Evolutionary conservation across 805 yeast species (phyloP).

Genomic region (Komagataella ulmi): DNA sequence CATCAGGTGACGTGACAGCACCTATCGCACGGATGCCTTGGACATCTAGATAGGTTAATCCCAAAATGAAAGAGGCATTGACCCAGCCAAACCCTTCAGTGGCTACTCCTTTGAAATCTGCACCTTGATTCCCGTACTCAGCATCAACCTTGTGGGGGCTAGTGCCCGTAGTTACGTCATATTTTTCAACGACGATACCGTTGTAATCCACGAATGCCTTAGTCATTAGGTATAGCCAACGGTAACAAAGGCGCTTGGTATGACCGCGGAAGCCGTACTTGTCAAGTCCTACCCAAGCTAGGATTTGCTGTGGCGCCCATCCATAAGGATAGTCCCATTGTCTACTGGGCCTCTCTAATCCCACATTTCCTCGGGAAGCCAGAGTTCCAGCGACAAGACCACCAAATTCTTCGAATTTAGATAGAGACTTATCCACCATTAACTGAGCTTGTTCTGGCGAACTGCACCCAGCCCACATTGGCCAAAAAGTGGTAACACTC

Average conservation of each 20-base stretch:
- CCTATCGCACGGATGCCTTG: slow-evolving; percentile 71
- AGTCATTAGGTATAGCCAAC: slow-evolving; percentile 88
- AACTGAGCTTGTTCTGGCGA: slow-evolving; percentile 50
- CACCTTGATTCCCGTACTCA: slow-evolving; percentile 94
- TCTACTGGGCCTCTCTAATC: slow-evolving; percentile 65
- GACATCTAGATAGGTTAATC: slow-evolving; percentile 50
- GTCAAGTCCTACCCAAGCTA: slow-evolving; percentile 80
- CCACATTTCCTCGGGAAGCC: slow-evolving; percentile 57
- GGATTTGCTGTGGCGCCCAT: slow-evolving; percentile 97
- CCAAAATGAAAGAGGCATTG: slow-evolving; percentile 71
- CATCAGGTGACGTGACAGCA: slow-evolving; percentile 59
- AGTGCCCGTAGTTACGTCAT: slow-evolving; percentile 71
- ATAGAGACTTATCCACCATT: slow-evolving; percentile 43
- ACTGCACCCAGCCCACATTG: slow-evolving; percentile 76
- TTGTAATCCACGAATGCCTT: slow-evolving; percentile 83
- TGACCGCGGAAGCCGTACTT: slow-evolving; percentile 57
- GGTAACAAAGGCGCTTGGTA: slow-evolving; percentile 59
- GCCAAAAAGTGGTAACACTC: slow-evolving; percentile 86
- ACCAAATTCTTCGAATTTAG: slow-evolving; percentile 72
- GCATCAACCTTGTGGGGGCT: slow-evolving; percentile 91
- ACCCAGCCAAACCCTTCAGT: slow-evolving; percentile 99
- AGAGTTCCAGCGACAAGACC: slow-evolving; percentile 82
- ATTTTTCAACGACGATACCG: slow-evolving; percentile 93
- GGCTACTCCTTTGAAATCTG: slow-evolving; percentile 84
- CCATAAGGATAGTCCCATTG: slow-evolving; percentile 99